Evolutionary conservation across 352 stramenopile species (phyloP).

Genomic region (Globisporangium parvum): DNA sequence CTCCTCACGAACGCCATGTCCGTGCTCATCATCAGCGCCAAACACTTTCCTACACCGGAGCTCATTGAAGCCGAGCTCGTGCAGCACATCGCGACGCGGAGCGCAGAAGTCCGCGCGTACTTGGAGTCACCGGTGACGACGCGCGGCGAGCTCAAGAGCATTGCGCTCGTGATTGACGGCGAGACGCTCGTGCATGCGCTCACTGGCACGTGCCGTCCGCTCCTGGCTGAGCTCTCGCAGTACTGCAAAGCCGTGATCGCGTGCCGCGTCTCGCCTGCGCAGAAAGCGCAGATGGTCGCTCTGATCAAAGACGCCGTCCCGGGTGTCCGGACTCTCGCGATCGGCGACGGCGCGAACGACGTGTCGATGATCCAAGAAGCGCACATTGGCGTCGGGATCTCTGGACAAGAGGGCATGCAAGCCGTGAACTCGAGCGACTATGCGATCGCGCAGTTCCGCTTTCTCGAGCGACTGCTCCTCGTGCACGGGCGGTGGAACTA

Average conservation of each 20-base stretch:
- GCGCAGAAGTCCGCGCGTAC: constrained; percentile 40
- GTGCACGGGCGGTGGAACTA: constrained; percentile 92
- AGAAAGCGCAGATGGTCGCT: constrained; percentile 84
- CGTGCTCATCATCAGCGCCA: constrained; percentile 58
- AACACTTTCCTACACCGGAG: constrained; percentile 42
- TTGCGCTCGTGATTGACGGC: constrained; percentile 78
- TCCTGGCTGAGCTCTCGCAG: constrained; percentile 65
- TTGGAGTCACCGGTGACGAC: constrained; percentile 31
- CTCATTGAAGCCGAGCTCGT: constrained; percentile 41
- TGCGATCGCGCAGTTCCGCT: constrained; percentile 91
- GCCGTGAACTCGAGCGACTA: constrained; percentile 93
- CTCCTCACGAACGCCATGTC: constrained; percentile 83
- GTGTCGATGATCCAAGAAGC: constrained; percentile 94
- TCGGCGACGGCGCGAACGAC: constrained; percentile 94
- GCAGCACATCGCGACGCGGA: constrained; percentile 35
- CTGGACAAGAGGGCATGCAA: constrained; percentile 89
- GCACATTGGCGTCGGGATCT: constrained; percentile 90
- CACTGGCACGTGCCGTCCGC: constrained; percentile 23
- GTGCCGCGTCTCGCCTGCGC: constrained; percentile 78
- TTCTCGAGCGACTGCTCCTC: constrained; percentile 85
- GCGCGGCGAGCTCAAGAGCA: constrained; percentile 40
- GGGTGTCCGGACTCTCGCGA: constrained; percentile 77
- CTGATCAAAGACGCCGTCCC: constrained; percentile 74
- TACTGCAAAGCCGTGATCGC: constrained; percentile 86
- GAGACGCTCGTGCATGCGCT: constrained; percentile 65